Conservation (phyloP, 179 eudicot genomes). For the Beta macrorhiza region DNA sequence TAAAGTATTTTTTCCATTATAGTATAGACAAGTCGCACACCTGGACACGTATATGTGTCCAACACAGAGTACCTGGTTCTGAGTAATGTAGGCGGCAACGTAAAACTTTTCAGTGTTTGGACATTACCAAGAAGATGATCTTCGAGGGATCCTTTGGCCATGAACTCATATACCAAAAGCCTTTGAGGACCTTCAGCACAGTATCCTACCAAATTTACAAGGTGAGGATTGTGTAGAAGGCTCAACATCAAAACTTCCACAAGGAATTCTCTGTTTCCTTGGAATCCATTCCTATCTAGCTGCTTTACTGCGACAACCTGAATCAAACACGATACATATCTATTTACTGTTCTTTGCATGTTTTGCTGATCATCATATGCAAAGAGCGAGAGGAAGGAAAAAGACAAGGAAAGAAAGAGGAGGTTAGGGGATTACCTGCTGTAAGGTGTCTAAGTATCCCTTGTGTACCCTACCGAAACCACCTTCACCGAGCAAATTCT, state of each 20-base stretch:
- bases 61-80: no score
- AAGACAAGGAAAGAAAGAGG: neutral
- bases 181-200: slow-evolving; percentile 79
- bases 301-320: slow-evolving; percentile 82
- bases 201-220: slow-evolving; percentile 73
- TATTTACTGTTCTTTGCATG: neutral
- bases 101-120: neutral
- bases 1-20: no score
- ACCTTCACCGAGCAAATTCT: slow-evolving; percentile 63
- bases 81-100: neutral
- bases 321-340: neutral
- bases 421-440: slow-evolving; percentile 30
- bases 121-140: slow-evolving; percentile 71
- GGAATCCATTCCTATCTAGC: slow-evolving; percentile 78
- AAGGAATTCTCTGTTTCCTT: slow-evolving; percentile 78
- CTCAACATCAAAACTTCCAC: slow-evolving; percentile 82
- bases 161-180: slow-evolving; percentile 71
- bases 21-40: no score
- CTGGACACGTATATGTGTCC: no score
- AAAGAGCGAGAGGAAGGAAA: neutral
- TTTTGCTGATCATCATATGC: neutral
- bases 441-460: slow-evolving; percentile 41
- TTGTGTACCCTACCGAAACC: slow-evolving; percentile 82
- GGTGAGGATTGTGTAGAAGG: slow-evolving; percentile 64
- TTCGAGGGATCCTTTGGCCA: slow-evolving; percentile 76